phyloP scores from a whole-genome alignment of 169 alveolate species.

The Plasmodium cynomolgi region DNA sequence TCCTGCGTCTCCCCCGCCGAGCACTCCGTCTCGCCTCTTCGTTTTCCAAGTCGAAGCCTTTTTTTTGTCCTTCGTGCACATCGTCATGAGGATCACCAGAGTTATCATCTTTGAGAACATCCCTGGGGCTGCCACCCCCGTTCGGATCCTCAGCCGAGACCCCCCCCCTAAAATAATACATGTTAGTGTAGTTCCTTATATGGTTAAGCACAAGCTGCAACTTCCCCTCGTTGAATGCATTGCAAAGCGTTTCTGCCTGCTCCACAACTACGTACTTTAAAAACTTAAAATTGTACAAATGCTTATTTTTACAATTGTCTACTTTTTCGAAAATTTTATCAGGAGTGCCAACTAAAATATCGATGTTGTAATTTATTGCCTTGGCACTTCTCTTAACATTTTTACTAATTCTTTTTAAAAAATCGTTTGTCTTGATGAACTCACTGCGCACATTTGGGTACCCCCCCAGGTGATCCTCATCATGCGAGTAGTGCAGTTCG shows the following conservation, averaged over 20 bases:
- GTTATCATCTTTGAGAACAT: background rate
- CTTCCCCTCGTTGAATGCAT: conserved; percentile 64
- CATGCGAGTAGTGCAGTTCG: background rate
- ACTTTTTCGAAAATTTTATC: conserved; percentile 75
- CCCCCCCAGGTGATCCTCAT: background rate
- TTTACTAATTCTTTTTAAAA: conserved; percentile 5
- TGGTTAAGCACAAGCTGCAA: conserved; percentile 62
- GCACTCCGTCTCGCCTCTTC: background rate
- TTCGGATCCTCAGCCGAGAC: background rate
- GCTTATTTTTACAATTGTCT: conserved; percentile 67
- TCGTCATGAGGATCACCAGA: background rate
- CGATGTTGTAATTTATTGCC: conserved; percentile 52
- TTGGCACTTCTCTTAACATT: background rate
- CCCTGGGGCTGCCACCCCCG: background rate
- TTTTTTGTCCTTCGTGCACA: background rate
- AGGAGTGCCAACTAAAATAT: conserved; percentile 66
- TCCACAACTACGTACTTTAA: conserved; percentile 64
- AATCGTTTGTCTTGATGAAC: conserved; percentile 8
- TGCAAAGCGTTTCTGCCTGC: conserved; percentile 63
- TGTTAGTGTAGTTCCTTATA: conserved; percentile 60
- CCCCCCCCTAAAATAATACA: conserved; percentile 47
- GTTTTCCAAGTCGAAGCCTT: background rate
- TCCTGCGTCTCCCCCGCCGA: background rate
- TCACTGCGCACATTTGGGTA: background rate
- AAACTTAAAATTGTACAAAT: conserved; percentile 73